Evolutionary conservation across 768 basidiomycete genomes (phyloP).

Genomic region (Rhodotorula toruloides): DNA sequence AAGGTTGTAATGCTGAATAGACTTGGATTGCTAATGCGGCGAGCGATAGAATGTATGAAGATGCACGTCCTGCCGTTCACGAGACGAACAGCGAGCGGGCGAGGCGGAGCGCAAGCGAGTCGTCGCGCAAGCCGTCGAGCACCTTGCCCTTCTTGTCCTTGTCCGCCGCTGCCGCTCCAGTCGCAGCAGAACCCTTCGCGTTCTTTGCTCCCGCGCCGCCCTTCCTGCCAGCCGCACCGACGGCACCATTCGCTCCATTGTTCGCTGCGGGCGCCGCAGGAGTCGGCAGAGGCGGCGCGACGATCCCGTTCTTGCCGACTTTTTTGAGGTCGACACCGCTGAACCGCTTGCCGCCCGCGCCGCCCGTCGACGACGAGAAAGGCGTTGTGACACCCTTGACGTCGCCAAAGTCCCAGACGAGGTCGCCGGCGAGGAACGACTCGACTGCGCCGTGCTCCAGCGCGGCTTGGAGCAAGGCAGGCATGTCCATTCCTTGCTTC

Average conservation of each 20-base stretch:
- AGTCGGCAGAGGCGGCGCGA: conserved; percentile 25
- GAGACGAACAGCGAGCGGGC: too few relatives aligned
- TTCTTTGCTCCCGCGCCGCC: too few relatives aligned
- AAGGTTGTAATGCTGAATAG: too few relatives aligned
- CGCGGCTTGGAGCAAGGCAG: conserved; percentile 19
- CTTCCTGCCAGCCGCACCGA: background rate
- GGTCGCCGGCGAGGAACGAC: conserved; percentile 23
- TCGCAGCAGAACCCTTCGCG: background rate
- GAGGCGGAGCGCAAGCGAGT: conserved; percentile 27
- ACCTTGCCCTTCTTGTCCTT: conserved; percentile 21
- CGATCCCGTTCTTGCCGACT: conserved; percentile 32
- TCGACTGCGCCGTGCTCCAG: conserved; percentile 35
- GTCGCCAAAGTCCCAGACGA: conserved; percentile 36
- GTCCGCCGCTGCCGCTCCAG: background rate
- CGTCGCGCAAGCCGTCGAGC: conserved; percentile 24
- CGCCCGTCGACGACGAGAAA: background rate
- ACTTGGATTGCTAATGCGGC: too few relatives aligned
- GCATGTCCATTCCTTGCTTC: conserved; percentile 16
- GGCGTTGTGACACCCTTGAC: conserved; percentile 32
- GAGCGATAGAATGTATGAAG: too few relatives aligned
- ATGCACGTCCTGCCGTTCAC: too few relatives aligned
- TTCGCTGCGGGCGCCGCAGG: too few relatives aligned
- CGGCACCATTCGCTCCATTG: too few relatives aligned
- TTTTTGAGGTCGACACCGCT: conserved; percentile 32
- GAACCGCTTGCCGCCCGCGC: conserved; percentile 1